Evolutionary conservation across 441 rosid genomes (phyloP).

Genomic region (Gossypium schwendimanii): DNA sequence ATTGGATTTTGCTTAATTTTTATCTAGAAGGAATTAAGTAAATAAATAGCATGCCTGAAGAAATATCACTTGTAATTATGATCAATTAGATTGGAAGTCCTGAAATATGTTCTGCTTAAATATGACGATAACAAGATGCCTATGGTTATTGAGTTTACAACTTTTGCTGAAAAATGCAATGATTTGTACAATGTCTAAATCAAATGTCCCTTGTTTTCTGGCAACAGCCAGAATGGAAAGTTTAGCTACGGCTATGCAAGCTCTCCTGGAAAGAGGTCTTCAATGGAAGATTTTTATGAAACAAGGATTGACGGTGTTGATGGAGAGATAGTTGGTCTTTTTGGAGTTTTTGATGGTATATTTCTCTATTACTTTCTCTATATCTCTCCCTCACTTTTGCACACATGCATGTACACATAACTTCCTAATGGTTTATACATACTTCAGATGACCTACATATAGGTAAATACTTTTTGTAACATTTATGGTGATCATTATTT

Average conservation of each 20-base stretch:
- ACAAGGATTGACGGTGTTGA: slow-evolving; percentile 84
- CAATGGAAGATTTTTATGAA: slow-evolving; percentile 98
- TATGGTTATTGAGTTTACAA: background rate
- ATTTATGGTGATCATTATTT: background rate
- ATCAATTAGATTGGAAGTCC: background rate
- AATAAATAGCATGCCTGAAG: background rate
- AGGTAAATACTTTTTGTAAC: background rate
- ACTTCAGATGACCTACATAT: background rate
- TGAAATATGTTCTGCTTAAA: background rate
- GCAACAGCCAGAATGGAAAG: slow-evolving; percentile 74
- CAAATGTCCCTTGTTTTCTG: slow-evolving; percentile 16
- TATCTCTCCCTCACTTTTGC: background rate
- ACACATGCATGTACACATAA: background rate
- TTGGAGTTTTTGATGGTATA: slow-evolving; percentile 96
- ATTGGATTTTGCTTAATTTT: background rate
- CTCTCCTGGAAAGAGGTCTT: slow-evolving; percentile 92
- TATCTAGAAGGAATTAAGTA: background rate
- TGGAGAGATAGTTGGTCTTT: slow-evolving; percentile 89
- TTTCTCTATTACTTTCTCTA: slow-evolving; percentile 14
- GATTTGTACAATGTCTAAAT: slow-evolving; percentile 3
- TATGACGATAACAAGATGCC: background rate
- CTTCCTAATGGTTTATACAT: background rate
- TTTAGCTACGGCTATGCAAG: slow-evolving; percentile 99
- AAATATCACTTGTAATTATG: background rate
- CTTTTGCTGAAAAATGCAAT: background rate